Evolutionary conservation across 768 basidiomycete species (phyloP).

Genomic region (Leccinellum rugosiceps): DNA sequence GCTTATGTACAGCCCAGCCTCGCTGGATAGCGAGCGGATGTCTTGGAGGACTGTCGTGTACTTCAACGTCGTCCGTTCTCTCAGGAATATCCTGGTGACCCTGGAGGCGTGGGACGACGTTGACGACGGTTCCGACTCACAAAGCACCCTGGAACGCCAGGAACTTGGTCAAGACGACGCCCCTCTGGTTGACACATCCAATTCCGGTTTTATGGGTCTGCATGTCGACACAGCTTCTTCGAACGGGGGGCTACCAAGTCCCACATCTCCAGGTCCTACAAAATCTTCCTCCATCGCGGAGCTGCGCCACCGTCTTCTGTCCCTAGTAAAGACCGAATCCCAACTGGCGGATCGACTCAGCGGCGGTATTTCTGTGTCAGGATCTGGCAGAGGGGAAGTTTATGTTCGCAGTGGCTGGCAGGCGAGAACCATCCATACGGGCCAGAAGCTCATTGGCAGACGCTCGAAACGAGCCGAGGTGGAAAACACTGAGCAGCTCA

Average conservation of each 20-base stretch:
- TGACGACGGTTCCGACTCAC: constrained; percentile 48
- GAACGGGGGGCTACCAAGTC: constrained; percentile 11
- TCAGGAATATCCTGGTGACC: constrained; percentile 64
- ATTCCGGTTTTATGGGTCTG: constrained; percentile 9
- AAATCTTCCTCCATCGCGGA: constrained; percentile 41
- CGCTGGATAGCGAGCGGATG: constrained; percentile 63
- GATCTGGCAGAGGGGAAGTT: constrained; percentile 72
- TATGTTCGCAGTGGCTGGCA: constrained; percentile 85
- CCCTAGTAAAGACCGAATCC: constrained; percentile 58
- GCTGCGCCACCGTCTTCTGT: constrained; percentile 56
- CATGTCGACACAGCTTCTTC: constrained; percentile 7
- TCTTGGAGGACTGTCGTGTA: constrained; percentile 75
- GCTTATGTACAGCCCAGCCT: constrained; percentile 74
- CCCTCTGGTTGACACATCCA: constrained; percentile 13
- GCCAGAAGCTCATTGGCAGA: constrained; percentile 33
- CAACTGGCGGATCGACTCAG: constrained; percentile 70
- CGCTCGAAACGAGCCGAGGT: constrained; percentile 23
- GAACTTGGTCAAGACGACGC: constrained; percentile 27
- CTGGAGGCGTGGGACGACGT: constrained; percentile 61
- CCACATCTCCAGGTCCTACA: constrained; percentile 15
- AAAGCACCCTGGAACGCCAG: constrained; percentile 32
- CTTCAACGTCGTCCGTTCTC: constrained; percentile 70
- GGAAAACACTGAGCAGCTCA: constrained; percentile 27
- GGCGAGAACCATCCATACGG: constrained; percentile 57
- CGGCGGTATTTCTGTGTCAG: constrained; percentile 68